Base-by-base conservation (phyloP, 345 rosid species). In the Eutrema japonicum region DNA sequence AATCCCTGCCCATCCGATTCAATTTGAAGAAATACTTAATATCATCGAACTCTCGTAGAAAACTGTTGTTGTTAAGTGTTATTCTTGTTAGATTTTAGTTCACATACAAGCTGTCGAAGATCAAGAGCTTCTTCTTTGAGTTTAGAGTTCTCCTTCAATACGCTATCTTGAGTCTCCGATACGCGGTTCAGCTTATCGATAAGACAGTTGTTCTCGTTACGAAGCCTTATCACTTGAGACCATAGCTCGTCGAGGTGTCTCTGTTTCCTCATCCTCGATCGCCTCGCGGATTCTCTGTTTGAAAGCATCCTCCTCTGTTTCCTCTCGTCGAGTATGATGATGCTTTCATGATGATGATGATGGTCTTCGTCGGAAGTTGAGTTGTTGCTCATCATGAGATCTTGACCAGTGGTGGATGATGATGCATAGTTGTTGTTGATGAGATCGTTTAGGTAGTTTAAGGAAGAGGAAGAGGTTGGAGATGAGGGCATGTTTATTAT, bases 261-360 rank as follows among this genome's bases (percentile, higher is more conserved):
- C 78, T 94, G 98, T 66, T 94, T 94, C 81, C 98, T 79, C 97
- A 91, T 91, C 85, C 98, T 74, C 1, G 98, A 94, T 70, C 98
- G 80, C 4, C 98, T 84, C 3, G 97, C 98, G 0, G 98, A 94
- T 76, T 94, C 98, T 76, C 98, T 80, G 68, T 94, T 94, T 2
- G 98, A 94, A 65, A 94, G 87, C 98, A 89, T 94, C 81, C 98
- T 84, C 55, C 97, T 77, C 64, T 85, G 89, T 82, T 85, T 91
- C 95, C 97, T 85, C 69, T 94, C 96, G n/a, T 94, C 89, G 18
- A 66, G 54, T 81, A 93, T 82, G 16, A 89, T 84, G 76, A 83
- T 73, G 45, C 79, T 66, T 16, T 79, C 77, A 64, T 88, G 66
- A 61, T 40, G 46, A 40, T 38, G 92, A 16, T 80, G 81, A 43